phyloP scores from a whole-genome alignment of 192 early-diverging fungal genomes.

The Fimicolochytrium jonesii region DNA sequence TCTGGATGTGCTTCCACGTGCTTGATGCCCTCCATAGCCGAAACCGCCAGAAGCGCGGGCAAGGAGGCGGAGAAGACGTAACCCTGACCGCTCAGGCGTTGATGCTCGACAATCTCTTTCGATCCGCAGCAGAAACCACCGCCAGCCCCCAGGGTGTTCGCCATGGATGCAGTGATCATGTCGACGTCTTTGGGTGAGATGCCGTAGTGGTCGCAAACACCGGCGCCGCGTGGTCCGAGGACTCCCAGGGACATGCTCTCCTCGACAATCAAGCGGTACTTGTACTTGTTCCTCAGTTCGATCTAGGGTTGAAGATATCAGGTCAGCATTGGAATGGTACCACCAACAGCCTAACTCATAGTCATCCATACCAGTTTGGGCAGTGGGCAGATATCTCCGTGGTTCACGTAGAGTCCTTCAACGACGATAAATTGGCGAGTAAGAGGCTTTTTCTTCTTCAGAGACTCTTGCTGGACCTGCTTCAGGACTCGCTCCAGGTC shows the following conservation, averaged over 20 bases:
- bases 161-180: conserved; percentile 82
- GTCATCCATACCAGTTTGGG: conserved; percentile 55
- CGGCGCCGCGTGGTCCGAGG: conserved; percentile 77
- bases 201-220: conserved; percentile 79
- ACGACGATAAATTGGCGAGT: conserved; percentile 91
- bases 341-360: no score
- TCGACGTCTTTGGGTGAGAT: conserved; percentile 70
- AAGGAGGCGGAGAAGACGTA: conserved; percentile 95
- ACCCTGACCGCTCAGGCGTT: conserved; percentile 81
- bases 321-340: no score
- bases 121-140: conserved; percentile 93
- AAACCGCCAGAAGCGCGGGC: conserved; percentile 86
- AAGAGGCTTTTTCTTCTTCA: conserved; percentile 53
- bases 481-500: conserved; percentile 84
- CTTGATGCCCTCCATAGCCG: conserved; percentile 78
- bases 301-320: conserved; percentile 37
- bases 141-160: conserved; percentile 69
- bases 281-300: conserved; percentile 90
- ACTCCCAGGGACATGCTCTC: conserved; percentile 88
- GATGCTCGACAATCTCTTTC: conserved; percentile 84
- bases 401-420: conserved; percentile 86
- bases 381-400: conserved; percentile 82
- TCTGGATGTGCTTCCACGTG: conserved; percentile 49
- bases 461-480: conserved; percentile 62
- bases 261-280: conserved; percentile 93